Base-by-base conservation (phyloP, 2,329 filamentous ascomycete species). In the Colletotrichum tropicale region DNA sequence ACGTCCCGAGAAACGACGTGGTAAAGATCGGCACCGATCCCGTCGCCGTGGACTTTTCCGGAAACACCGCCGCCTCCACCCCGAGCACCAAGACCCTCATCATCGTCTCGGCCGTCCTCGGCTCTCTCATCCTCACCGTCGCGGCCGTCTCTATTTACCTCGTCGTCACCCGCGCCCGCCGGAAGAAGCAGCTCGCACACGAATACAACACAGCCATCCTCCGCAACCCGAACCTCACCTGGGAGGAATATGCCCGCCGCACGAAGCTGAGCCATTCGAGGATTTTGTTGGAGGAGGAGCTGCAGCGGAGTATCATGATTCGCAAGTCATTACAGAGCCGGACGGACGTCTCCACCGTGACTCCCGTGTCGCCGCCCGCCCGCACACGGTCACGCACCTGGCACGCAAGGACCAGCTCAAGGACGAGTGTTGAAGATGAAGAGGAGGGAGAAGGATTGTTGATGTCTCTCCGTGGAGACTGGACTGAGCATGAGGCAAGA, bases 311-410 rank as follows among this genome's bases (percentile, higher is more conserved):
- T 6, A 65, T 71, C 26, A 76, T 76, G 34, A 76, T 76, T 2
- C 70, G 64, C 58, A 76, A 76, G 70, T 76, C 74, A 34, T 56
- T 76, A 5, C 74, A 76, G 28, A 55, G 24, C 38, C 32, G 70
- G 34, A 28, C 64, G n/a, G 73, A 66, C 7, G 62, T 62, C n/a
- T 52, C 43, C 5, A 30, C 36, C 6, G 70, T 71, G 0, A 21
- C 56, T 5, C 73, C 74, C 28, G 69, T 75, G 3, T 65, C 74
- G 34, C 74, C 74, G 56, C 74, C 74, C 21, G 64, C 74, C 13
- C 70, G 70, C 18, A 69, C 74, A 12, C 48, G 74, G 2, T 74
- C 64, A 26, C 67, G 15, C 26, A 69, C 70, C 7, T 76, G 74
- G 74, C 74, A 76, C 21, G 58, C 26, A 7, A 65, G 70, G 30